Percentiles rank a stretch among this genome's conserved stretches.
phyloP scores from a whole-genome alignment of 2,329 filamentous ascomycete genomes.

The Diaporthe destruens region DNA sequence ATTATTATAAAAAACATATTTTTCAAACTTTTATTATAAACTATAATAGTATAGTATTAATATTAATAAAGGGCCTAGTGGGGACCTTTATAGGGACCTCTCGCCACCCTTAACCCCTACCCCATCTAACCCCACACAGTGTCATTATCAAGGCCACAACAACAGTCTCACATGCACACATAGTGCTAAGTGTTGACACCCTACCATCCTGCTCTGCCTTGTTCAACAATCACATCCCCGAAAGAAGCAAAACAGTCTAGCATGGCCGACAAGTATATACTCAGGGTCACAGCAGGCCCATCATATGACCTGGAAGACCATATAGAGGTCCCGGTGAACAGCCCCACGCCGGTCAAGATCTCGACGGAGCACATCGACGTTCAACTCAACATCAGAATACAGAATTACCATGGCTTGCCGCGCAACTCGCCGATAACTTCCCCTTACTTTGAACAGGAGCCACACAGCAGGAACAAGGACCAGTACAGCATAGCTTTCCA shows the following conservation, averaged over 20 bases:
- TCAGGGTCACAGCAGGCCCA: conserved; percentile 85
- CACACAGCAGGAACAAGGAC: conserved; percentile 76
- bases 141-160: background rate
- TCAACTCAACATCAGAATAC: conserved; percentile 81
- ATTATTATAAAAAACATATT: too few relatives aligned
- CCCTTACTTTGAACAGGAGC: conserved; percentile 80
- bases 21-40: too few relatives aligned
- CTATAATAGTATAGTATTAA: too few relatives aligned
- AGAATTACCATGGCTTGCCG: conserved; percentile 77
- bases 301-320: conserved; percentile 81
- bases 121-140: background rate
- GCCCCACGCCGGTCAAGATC: conserved; percentile 71
- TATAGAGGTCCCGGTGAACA: conserved; percentile 81
- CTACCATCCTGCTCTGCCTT: background rate
- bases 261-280: conserved; percentile 80
- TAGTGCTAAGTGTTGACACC: background rate
- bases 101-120: too few relatives aligned
- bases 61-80: too few relatives aligned
- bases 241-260: background rate
- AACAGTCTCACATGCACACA: background rate
- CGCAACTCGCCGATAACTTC: conserved; percentile 75
- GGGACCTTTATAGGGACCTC: too few relatives aligned
- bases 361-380: conserved; percentile 73
- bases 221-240: background rate
- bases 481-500: conserved; percentile 88